These are phyloP conservation scores for Nothomitra cinnamomea DNA, from an alignment of 2,329 filamentous ascomycete genomes.

Conservation along the genomic window DNA sequence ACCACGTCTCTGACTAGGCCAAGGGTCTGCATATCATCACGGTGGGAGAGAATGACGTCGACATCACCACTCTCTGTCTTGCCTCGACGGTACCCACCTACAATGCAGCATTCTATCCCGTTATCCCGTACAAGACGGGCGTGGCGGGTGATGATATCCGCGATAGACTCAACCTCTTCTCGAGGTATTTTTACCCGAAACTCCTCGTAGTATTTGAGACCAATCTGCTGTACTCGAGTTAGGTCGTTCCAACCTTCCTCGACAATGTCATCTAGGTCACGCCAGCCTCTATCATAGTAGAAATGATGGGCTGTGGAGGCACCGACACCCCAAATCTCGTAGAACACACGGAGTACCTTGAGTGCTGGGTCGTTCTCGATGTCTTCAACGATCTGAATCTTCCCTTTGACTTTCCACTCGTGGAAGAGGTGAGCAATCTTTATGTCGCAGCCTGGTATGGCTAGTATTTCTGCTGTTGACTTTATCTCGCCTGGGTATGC, in stretches of 20 bases:
- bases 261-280: slow-evolving; percentile 70
- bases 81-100: slow-evolving; percentile 68
- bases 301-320: slow-evolving; percentile 67
- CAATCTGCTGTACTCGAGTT: slow-evolving; percentile 75
- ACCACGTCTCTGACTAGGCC: slow-evolving; percentile 61
- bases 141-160: slow-evolving; percentile 42
- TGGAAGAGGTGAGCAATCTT: slow-evolving; percentile 66
- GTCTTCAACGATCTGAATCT: slow-evolving; percentile 46
- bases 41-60: slow-evolving; percentile 71
- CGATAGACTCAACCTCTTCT: slow-evolving; percentile 55
- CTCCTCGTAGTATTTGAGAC: slow-evolving; percentile 85
- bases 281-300: slow-evolving; percentile 59
- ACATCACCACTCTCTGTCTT: slow-evolving; percentile 63
- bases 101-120: slow-evolving; percentile 43
- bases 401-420: slow-evolving; percentile 50
- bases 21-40: slow-evolving; percentile 47
- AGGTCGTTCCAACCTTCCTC: slow-evolving; percentile 64
- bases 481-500: slow-evolving; percentile 54
- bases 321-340: slow-evolving; percentile 84
- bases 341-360: slow-evolving; percentile 50
- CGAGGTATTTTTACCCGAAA: slow-evolving; percentile 57
- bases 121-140: slow-evolving; percentile 43
- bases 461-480: slow-evolving; percentile 25
- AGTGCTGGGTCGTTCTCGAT: slow-evolving; percentile 48
- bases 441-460: slow-evolving; percentile 60